Evolutionary conservation across 2,329 filamentous ascomycete genomes (phyloP), one percentile per base, ranked within the genome.

Genomic region (Epichloe amarillans): DNA sequence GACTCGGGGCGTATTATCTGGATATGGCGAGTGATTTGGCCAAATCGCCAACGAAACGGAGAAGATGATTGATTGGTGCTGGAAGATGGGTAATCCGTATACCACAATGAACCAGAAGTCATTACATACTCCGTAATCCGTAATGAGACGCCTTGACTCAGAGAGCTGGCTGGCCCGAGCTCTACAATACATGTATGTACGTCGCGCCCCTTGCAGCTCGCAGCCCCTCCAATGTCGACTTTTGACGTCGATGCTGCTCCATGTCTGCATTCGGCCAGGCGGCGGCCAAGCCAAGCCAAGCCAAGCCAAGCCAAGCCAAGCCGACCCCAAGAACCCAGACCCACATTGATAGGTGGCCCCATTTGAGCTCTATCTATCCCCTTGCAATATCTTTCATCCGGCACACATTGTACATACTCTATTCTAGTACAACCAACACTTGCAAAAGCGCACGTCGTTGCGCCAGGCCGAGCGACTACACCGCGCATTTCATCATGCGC

Each of bases 401-500:
- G 15, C 12, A 38, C 6, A n/a, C 14, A 30, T 23, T 23, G 4
- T 11, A 1, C 26, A 30, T 30, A 30, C 26, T 30, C 8, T 30
- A 30, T 8, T 30, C 8, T 11, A 30, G 7, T 8, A 30, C 26
- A 30, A 30, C 26, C 26, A 23, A 23, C 23, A 23, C 23, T 23
- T 23, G 23, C 23, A 30, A 30, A 30, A 30, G 26, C 26, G 26
- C 26, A 30, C 26, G 26, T 30, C 26, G 3, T 30, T 30, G 26
- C 26, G 26, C 37, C 37, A 39, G 37, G n/a, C 15, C 17, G 37
- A 47, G 39, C 35, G 36, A n/a, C 35, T 26, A 44, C 39, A 15
- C 10, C 4, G 11, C 21, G 23, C 19, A 17, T 6, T 17, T 19
- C 23, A 15, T 35, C 35, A 66, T 67, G 64, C 62, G 60, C 52